Evolutionary conservation across 352 stramenopile genomes (phyloP), one percentile per base, ranked within the genome.

Genomic region (Phytophthora fragariae): DNA sequence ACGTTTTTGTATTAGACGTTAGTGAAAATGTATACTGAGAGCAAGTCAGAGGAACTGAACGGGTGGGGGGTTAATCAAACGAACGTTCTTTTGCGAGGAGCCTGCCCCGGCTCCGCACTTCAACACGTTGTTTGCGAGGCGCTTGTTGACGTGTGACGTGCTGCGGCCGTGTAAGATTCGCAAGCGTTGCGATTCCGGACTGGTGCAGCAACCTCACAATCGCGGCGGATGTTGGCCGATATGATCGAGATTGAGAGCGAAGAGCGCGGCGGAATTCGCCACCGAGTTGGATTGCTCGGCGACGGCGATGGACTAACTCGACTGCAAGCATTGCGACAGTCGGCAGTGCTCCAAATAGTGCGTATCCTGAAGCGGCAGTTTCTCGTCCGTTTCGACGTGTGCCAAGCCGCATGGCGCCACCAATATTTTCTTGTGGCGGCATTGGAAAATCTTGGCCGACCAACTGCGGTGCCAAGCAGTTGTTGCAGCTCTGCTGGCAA

Each of bases 71-170:
- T 27, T 27, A 41, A 41, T 41, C 35, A 41, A 12, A 41, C 9
- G 10, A 41, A 41, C 35, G 3, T 41, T 41, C 1, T 10, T 8
- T 41, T 37, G 33, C 1, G 2, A 7, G 9, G 33, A 37, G 2
- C 33, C 33, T 7, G 41, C 15, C 41, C 41, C 41, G 12, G 12
- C 41, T 49, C 11, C 41, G 41, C 41, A 49, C 41, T 49, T 49
- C 41, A 49, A 49, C 57, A 65, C 64, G 70, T 41, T 41, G 33
- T 11, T 75, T 70, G 64, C 60, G 33, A 66, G n/a, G 24, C 41
- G 19, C 9, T 46, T 76, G 64, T 57, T 76, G 70, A 73, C 70
- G 70, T 72, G 70, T 41, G 35, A 10, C 14, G 35, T 41, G 11
- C n/a, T 54, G 50, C 61, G 62, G 21, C 55, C 49, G 46, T 61